These are phyloP conservation scores for Pichia terricola DNA, from an alignment of 1,139 yeast genomes.

Conservation along the genomic window DNA sequence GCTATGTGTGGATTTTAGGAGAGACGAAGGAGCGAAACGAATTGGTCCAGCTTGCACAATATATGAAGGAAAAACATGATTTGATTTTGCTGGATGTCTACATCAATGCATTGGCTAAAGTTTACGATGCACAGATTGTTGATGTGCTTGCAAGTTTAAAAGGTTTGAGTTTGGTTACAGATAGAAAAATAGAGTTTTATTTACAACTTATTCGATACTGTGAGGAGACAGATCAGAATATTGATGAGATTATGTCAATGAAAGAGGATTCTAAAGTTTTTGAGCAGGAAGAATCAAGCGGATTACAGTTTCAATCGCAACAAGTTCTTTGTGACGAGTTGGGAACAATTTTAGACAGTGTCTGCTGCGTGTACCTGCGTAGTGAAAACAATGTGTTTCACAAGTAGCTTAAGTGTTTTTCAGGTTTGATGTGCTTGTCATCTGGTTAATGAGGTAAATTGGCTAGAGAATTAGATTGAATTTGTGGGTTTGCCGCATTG, in stretches of 20 bases:
- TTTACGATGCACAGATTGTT: background rate
- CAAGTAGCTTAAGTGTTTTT: too few relatives aligned
- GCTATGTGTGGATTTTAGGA: constrained; percentile 5
- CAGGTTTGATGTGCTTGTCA: too few relatives aligned
- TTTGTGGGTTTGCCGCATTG: too few relatives aligned
- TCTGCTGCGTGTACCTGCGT: background rate
- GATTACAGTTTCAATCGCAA: background rate
- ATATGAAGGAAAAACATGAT: background rate
- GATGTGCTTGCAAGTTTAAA: background rate
- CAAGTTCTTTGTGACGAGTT: background rate
- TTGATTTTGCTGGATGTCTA: background rate
- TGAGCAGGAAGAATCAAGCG: background rate
- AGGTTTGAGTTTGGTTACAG: background rate
- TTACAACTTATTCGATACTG: too few relatives aligned
- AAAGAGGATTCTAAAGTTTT: background rate
- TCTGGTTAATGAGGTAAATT: too few relatives aligned
- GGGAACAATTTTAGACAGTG: background rate
- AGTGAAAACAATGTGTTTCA: background rate
- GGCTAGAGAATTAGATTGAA: too few relatives aligned
- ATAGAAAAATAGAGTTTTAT: background rate
- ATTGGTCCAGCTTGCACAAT: background rate
- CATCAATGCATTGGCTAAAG: background rate
- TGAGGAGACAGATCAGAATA: too few relatives aligned
- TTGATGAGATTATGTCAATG: too few relatives aligned
- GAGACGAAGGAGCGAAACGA: constrained; percentile 1